phyloP scores from a whole-genome alignment of 768 basidiomycete genomes.

The Naganishia antarctica region DNA sequence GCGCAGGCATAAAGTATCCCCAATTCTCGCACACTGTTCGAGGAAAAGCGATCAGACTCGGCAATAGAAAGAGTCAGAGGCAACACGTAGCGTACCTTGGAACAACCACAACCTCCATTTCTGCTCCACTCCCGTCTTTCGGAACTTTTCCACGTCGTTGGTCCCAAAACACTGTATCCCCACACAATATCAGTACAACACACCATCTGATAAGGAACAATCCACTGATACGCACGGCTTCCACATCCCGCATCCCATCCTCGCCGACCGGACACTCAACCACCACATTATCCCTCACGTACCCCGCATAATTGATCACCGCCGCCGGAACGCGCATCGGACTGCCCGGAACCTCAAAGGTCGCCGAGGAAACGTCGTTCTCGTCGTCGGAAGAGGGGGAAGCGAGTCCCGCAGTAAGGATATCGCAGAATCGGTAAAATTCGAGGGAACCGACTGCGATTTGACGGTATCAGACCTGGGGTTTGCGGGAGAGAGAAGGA shows the following conservation, averaged over 20 bases:
- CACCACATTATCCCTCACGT: conserved; percentile 63
- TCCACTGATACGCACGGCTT: conserved; percentile 53
- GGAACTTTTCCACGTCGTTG: conserved; percentile 63
- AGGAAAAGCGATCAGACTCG: neutral
- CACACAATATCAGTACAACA: neutral
- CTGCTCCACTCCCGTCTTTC: conserved; percentile 60
- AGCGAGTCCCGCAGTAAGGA: conserved; percentile 34
- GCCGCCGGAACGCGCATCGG: conserved; percentile 40
- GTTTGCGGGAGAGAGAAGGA: neutral
- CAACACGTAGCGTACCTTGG: conserved; percentile 54
- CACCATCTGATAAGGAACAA: neutral
- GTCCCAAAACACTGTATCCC: conserved; percentile 75
- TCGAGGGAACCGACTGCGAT: conserved; percentile 38
- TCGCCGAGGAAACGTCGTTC: too few species aligned
- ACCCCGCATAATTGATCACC: conserved; percentile 68
- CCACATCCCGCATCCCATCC: conserved; percentile 48
- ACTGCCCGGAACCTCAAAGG: neutral
- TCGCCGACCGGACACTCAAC: conserved; percentile 57
- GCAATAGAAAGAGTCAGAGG: neutral
- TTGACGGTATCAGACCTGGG: neutral
- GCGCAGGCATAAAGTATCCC: conserved; percentile 75
- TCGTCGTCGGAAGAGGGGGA: too few species aligned
- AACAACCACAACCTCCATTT: conserved; percentile 84
- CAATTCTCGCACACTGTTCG: conserved; percentile 73
- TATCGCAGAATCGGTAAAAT: conserved; percentile 44